phyloP scores from a whole-genome alignment of 75 land plant genomes.

The Sequoiadendron giganteum region DNA sequence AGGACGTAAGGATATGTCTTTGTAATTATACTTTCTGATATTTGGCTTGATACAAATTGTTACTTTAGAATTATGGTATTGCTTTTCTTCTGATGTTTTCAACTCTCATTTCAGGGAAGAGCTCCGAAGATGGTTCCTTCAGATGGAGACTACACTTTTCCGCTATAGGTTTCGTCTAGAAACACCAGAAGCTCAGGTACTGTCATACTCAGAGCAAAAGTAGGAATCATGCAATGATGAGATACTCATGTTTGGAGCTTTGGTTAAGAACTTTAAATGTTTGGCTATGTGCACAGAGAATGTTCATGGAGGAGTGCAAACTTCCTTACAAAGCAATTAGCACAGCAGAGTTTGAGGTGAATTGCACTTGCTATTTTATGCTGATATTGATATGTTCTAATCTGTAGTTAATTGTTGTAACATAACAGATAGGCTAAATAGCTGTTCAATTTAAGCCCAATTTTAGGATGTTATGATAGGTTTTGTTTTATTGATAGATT shows the following conservation, averaged over 20 bases:
- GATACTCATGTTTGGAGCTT: background rate
- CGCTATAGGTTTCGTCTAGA: constrained; percentile 66
- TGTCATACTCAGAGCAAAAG: background rate
- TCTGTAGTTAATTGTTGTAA: background rate
- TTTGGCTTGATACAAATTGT: background rate
- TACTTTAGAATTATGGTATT: background rate
- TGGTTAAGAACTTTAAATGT: background rate
- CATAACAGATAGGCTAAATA: background rate
- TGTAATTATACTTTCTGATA: background rate
- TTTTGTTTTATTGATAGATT: background rate
- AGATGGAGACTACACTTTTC: constrained; percentile 80
- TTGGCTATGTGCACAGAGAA: constrained; percentile 35
- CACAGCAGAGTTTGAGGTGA: constrained; percentile 73
- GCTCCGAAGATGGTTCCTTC: constrained; percentile 89
- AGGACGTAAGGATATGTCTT: constrained; percentile 49
- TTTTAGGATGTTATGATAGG: background rate
- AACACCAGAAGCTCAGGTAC: constrained; percentile 73
- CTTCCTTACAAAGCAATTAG: constrained; percentile 74
- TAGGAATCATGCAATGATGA: background rate
- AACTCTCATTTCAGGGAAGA: constrained; percentile 65
- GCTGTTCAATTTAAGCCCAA: background rate
- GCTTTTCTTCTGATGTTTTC: background rate
- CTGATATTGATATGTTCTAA: background rate
- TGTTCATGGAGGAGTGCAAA: constrained; percentile 63
- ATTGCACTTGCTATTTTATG: background rate